phyloP scores from a whole-genome alignment of 192 early-diverging fungal species.

The Mortierella antarctica region DNA sequence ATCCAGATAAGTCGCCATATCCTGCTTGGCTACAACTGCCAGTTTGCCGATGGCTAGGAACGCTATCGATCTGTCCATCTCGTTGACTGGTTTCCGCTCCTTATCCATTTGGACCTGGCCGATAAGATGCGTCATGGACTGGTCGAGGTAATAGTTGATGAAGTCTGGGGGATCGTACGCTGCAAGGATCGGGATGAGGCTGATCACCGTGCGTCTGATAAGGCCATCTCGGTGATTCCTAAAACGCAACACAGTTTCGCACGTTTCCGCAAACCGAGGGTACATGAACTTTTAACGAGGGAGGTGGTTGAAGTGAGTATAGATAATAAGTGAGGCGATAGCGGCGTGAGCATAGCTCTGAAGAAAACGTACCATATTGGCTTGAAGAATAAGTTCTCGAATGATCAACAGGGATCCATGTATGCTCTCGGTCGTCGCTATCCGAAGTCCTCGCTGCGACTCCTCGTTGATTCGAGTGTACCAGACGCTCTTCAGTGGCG shows the following conservation, averaged over 20 bases:
- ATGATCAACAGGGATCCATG: conserved; percentile 88
- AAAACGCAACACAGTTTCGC: conserved; percentile 79
- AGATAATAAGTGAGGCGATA: background rate
- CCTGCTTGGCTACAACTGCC: conserved; percentile 79
- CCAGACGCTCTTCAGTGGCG: conserved; percentile 66
- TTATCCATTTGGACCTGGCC: conserved; percentile 71
- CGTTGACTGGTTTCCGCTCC: conserved; percentile 59
- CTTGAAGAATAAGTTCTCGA: conserved; percentile 80
- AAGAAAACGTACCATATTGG: conserved; percentile 70
- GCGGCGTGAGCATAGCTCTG: background rate
- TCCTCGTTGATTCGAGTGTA: conserved; percentile 86
- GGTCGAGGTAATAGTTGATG: conserved; percentile 73
- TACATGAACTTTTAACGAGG: conserved; percentile 77
- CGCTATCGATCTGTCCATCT: conserved; percentile 57
- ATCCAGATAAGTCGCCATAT: conserved; percentile 82
- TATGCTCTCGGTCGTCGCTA: conserved; percentile 75
- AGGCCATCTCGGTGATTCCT: conserved; percentile 81
- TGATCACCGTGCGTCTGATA: conserved; percentile 85
- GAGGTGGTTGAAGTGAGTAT: background rate
- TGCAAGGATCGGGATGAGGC: conserved; percentile 85
- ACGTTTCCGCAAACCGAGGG: conserved; percentile 76
- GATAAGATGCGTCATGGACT: conserved; percentile 80
- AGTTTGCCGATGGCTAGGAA: conserved; percentile 89
- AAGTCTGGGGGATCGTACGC: conserved; percentile 80
- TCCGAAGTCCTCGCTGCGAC: conserved; percentile 73